Conservation (phyloP, 805 yeast species). For the Candida saitoana region DNA sequence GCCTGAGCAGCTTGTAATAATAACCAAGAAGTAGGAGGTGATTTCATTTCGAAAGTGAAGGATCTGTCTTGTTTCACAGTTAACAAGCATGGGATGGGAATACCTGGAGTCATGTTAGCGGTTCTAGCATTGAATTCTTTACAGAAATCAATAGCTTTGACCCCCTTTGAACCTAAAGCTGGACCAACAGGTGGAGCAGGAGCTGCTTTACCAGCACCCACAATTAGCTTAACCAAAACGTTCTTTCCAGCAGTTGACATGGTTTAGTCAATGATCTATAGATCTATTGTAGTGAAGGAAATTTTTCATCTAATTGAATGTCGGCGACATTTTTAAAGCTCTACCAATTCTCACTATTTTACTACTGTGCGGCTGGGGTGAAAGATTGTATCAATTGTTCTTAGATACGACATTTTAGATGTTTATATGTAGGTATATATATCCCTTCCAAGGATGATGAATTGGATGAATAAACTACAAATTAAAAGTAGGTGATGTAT, state of each 20-base stretch:
- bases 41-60: slow-evolving; percentile 78
- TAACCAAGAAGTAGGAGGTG: slow-evolving; percentile 90
- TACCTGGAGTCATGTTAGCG: slow-evolving; percentile 78
- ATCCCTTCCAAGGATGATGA: no score
- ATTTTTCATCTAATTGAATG: background rate
- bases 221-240: slow-evolving; percentile 78
- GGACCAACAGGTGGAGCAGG: slow-evolving; percentile 99
- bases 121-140: slow-evolving; percentile 98
- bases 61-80: slow-evolving; percentile 90
- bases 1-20: slow-evolving; percentile 76
- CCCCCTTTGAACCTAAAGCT: slow-evolving; percentile 97
- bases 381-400: no score
- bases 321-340: background rate
- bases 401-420: no score
- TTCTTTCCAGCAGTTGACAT: slow-evolving; percentile 43
- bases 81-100: slow-evolving; percentile 83
- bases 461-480: no score
- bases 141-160: slow-evolving; percentile 96
- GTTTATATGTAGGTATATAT: no score
- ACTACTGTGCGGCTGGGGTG: background rate
- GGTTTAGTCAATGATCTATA: slow-evolving; percentile 1
- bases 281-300: background rate
- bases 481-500: no score
- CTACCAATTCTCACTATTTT: no score
- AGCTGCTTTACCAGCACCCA: slow-evolving; percentile 96